Base-by-base conservation (phyloP, 164 flowering plant genomes). In the Magnolia kwangsiensis region DNA sequence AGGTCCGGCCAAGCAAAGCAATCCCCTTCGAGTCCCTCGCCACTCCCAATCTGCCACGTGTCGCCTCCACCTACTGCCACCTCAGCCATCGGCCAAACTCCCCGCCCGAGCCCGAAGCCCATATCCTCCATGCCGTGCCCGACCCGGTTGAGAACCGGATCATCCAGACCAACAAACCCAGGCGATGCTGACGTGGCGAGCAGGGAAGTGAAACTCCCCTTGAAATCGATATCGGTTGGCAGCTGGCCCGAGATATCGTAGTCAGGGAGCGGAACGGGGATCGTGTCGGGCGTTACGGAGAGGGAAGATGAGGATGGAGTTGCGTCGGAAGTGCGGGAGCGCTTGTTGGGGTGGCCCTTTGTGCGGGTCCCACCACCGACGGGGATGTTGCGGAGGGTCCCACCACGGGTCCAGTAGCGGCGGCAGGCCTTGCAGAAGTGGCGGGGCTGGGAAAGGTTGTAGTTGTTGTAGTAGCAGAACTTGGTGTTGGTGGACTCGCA, bases 391-490 rank as follows among this genome's bases (percentile, higher is more conserved):
- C 68, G 68, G 68, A 65, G 68, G 68, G 68, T 23, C 14, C 68
- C 68, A 10, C 68, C 68, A 4, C 20, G 68, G 68, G 68, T 65
- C 68, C 68, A 65, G 14, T 65, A 65, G 29, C 68, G 68, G 68
- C 68, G 68, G 68, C 68, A 65, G 68, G 68, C 7, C 29, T 65
- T 65, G 68, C 68, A 65, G 68, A 65, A 65, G 14, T 65, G 68
- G 68, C 95, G 91, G 1, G 95, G 95, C 85, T 91, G 95, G 0
- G 91, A 87, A 78, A 86, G 87, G 82, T 91, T 91, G 83, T 91
- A 91, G 90, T 91, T 91, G 86, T 91, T 91, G 87, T 91, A 91
- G 90, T 91, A 91, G 77, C 95, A 91, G 85, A 91, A 91, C 83
- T 91, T 91, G 37, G 95, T 91, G 86, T 88, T 87, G 93, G 68